Percentiles rank a stretch among this genome's conserved stretches.
phyloP scores from a whole-genome alignment of 1,284 basidiomycete species.

The Rhizoctonia solani region DNA sequence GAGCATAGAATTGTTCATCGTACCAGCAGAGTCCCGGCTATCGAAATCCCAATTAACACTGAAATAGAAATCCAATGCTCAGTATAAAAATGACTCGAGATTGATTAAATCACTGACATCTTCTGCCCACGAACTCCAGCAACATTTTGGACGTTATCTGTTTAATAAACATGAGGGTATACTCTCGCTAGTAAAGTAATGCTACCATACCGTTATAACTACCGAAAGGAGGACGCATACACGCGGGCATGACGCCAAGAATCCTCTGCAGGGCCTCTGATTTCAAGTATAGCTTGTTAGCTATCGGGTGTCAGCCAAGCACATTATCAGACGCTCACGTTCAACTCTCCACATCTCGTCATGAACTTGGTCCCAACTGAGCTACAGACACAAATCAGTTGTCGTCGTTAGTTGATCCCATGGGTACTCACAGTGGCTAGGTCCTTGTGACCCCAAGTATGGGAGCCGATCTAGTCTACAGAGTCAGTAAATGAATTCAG shows the following conservation, averaged over 20 bases:
- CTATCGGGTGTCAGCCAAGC: not conserved
- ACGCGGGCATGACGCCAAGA: constrained; percentile 33
- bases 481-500: not conserved
- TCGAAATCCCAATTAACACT: constrained; percentile 36
- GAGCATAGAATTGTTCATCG: not conserved
- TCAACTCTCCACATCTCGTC: constrained; percentile 35
- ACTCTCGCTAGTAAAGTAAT: not conserved
- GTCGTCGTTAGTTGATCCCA: not conserved
- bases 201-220: constrained; percentile 36
- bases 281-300: not conserved
- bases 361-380: constrained; percentile 36
- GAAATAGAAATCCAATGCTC: not conserved
- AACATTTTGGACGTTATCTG: constrained; percentile 22
- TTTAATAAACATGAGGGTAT: not conserved
- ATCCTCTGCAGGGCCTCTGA: constrained; percentile 36
- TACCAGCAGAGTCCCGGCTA: constrained; percentile 31
- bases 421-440: constrained; percentile 2
- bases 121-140: constrained; percentile 21
- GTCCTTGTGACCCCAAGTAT: constrained; percentile 35
- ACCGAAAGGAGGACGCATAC: constrained; percentile 39
- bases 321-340: not conserved
- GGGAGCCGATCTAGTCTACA: constrained; percentile 31
- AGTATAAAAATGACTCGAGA: not conserved
- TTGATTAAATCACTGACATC: not conserved
- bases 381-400: not conserved